Percentiles rank a stretch among this genome's conserved stretches.
phyloP scores from a whole-genome alignment of 1,284 basidiomycete species.

The Rhodotorula sp. region DNA sequence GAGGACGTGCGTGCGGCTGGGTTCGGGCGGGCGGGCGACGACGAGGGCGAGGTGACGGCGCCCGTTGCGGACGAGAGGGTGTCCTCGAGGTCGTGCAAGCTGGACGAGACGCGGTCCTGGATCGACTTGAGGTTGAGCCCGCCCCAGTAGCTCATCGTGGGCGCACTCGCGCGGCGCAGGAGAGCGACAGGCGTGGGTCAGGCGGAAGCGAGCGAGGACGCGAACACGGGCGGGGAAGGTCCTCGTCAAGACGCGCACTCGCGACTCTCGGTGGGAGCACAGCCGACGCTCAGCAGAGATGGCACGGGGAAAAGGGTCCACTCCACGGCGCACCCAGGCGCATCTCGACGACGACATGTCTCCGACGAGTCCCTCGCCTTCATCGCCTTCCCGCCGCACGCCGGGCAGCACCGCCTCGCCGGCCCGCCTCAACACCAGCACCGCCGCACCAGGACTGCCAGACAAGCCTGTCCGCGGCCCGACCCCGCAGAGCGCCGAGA shows the following conservation, averaged over 20 bases:
- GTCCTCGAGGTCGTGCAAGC: conserved; percentile 27
- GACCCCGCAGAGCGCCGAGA: conserved; percentile 19
- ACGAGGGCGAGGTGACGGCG: background rate
- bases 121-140: conserved; percentile 29
- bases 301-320: conserved; percentile 23
- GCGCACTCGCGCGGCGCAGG: background rate
- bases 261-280: background rate
- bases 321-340: conserved; percentile 13
- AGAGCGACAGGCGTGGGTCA: background rate
- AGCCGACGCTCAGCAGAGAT: background rate
- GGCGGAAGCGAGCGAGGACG: background rate
- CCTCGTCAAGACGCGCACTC: background rate
- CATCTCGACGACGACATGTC: conserved; percentile 24
- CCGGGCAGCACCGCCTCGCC: conserved; percentile 3
- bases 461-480: conserved; percentile 29
- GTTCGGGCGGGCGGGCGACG: background rate
- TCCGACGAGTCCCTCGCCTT: conserved; percentile 15
- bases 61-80: conserved; percentile 1
- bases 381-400: conserved; percentile 10
- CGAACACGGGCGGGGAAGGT: background rate
- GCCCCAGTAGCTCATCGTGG: conserved; percentile 9
- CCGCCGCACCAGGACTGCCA: background rate
- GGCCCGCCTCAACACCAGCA: background rate
- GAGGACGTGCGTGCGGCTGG: background rate
- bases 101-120: conserved; percentile 21